Base-by-base conservation (phyloP, 805 yeast species). In the Lipomyces spencermartinsiae region DNA sequence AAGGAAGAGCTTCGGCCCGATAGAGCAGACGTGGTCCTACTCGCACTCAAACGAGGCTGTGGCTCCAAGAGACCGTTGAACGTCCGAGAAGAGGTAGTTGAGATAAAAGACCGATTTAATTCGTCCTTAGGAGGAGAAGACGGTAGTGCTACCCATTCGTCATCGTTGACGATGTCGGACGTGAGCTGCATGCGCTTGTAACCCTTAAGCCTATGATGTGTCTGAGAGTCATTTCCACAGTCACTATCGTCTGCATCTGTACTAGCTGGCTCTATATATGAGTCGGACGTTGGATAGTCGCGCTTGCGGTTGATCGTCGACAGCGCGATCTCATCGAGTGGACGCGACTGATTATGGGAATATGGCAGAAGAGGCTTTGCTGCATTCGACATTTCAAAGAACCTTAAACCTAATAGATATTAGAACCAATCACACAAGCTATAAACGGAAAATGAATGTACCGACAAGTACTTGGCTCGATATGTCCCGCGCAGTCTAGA, bases 271-370 rank as follows among this genome's bases (percentile, higher is more conserved):
- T 22, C 66, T 19, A 54, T 59, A 14, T 59, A 35, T 33, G 70
- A 67, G 33, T 71, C 73, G 9, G 73, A 71, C 12, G 73, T 59
- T 6, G 71, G 72, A 29, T 62, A 69, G 59, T 70, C 73, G 59
- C 73, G 71, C 55, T 69, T 70, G 8, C 67, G 31, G n/a, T 49
- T 62, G 14, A 34, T 22, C 37, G 49, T 55, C 43, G 68, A 58
- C 35, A 70, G 60, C 43, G 71, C 66, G 33, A 71, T 31, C 67
- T 63, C 69, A 49, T 51, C 29, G 22, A 58, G 58, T 5, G 66
- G 60, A 2, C 70, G 65, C 37, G 71, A 67, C 22, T 61, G 65
- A 60, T 67, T 61, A 66, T 70, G 65, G 25, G 73, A 65, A 34
- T 62, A 62, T 8, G 73, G 73, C 29, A 71, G 65, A 5, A 70